These are phyloP conservation scores for Aureobasidium uvarum DNA, from an alignment of 2,329 filamentous ascomycete genomes.

Conservation along the genomic window DNA sequence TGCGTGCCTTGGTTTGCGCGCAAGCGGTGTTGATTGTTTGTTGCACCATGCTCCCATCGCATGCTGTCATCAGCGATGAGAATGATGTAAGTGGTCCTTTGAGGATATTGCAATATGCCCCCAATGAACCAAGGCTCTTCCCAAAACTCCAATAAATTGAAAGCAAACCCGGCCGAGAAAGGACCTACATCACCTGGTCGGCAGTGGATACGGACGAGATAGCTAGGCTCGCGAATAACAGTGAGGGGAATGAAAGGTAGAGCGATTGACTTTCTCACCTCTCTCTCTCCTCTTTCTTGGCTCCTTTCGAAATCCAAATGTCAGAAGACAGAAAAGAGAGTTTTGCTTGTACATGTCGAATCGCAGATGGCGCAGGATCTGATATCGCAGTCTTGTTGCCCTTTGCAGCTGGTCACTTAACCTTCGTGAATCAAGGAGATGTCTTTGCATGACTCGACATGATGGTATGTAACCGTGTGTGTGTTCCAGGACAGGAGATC, in stretches of 20 bases:
- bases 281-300: not conserved
- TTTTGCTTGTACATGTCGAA: not conserved
- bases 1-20: not conserved
- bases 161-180: constrained; percentile 8
- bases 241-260: not conserved
- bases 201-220: not conserved
- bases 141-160: not conserved
- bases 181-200: not conserved
- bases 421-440: constrained; percentile 1
- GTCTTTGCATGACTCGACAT: not conserved
- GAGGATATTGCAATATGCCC: not conserved
- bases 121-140: not conserved
- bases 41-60: not conserved
- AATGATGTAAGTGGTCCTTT: constrained; percentile 3
- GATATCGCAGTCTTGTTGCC: constrained; percentile 9
- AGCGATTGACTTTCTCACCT: not conserved
- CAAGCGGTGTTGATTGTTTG: not conserved
- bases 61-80: constrained; percentile 10
- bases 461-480: not conserved
- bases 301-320: not conserved
- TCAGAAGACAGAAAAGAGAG: not conserved
- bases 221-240: not conserved
- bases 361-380: not conserved
- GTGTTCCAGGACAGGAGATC: not conserved
- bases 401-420: not conserved